A percentile compares a stretch with the other conserved stretches of the same genome.
Evolutionary conservation across 2,329 filamentous ascomycete species (phyloP).

Genomic region (Fusarium papillatum): DNA sequence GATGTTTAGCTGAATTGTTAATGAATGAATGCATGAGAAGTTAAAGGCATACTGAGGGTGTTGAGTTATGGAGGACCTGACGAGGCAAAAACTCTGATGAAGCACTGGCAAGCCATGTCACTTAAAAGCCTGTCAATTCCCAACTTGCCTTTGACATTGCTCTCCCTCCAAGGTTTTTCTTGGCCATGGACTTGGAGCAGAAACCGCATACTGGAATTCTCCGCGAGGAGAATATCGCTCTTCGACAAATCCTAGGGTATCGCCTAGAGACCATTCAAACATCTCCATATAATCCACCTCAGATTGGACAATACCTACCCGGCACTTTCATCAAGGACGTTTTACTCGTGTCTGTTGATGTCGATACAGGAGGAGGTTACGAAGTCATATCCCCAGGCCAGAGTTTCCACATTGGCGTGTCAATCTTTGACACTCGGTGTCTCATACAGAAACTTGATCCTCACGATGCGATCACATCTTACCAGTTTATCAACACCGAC

Average conservation of each 20-base stretch:
- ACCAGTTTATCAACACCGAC: slow-evolving; percentile 28
- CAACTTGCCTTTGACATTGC: neutral
- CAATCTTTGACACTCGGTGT: slow-evolving; percentile 28
- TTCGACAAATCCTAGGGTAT: slow-evolving; percentile 36
- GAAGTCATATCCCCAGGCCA: slow-evolving; percentile 19
- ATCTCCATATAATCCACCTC: neutral
- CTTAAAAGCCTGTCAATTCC: neutral
- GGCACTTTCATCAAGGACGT: slow-evolving; percentile 21
- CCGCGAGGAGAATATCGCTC: slow-evolving; percentile 32
- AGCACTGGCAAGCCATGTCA: neutral
- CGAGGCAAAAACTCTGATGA: neutral
- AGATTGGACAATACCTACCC: slow-evolving; percentile 7
- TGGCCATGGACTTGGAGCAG: neutral
- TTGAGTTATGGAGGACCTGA: neutral
- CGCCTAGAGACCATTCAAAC: slow-evolving; percentile 3
- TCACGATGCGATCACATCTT: slow-evolving; percentile 21
- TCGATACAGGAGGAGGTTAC: slow-evolving; percentile 25
- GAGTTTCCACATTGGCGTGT: slow-evolving; percentile 34
- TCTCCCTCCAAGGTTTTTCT: neutral
- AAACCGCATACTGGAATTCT: slow-evolving; percentile 31
- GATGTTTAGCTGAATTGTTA: neutral
- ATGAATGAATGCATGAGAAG: neutral
- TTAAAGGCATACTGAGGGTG: neutral
- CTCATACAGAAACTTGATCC: slow-evolving; percentile 6
- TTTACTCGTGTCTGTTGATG: slow-evolving; percentile 29